Evolutionary conservation across 2,329 filamentous ascomycete genomes (phyloP).

Genomic region (Penicillium vulpinum): DNA sequence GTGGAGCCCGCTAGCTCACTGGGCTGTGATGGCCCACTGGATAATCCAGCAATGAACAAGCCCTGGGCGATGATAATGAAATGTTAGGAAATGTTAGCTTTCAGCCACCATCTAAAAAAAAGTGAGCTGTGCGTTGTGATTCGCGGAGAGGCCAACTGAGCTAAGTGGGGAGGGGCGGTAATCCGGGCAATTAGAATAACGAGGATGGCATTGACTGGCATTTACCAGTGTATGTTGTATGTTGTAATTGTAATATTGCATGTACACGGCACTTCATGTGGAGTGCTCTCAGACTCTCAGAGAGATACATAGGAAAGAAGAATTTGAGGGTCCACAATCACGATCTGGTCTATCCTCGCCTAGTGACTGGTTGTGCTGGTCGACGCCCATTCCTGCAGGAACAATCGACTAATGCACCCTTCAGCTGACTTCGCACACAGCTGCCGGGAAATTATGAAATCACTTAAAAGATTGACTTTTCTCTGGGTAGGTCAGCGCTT

Average conservation of each 20-base stretch:
- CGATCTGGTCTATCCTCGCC: conserved; percentile 16
- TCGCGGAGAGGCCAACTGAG: conserved; percentile 8
- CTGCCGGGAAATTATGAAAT: background rate
- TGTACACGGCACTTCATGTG: background rate
- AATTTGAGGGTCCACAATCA: conserved; percentile 11
- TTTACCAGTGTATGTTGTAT: background rate
- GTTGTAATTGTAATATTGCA: background rate
- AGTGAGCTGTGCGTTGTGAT: conserved; percentile 6
- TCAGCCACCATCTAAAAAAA: conserved; percentile 16
- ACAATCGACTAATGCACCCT: conserved; percentile 32
- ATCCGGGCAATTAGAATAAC: conserved; percentile 12
- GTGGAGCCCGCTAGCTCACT: conserved; percentile 11
- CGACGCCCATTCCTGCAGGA: conserved; percentile 31
- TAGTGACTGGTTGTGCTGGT: conserved; percentile 21
- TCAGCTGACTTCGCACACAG: conserved; percentile 24
- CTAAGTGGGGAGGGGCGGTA: conserved; percentile 21
- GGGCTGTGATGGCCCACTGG: conserved; percentile 20
- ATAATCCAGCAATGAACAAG: conserved; percentile 14
- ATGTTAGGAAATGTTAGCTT: conserved; percentile 7
- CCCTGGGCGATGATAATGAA: conserved; percentile 6
- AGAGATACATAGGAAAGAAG: background rate
- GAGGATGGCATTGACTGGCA: background rate
- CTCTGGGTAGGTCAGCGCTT: background rate
- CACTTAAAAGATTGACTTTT: background rate
- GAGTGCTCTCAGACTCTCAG: background rate